These are phyloP conservation scores for Protomyces macrosporus DNA, from an alignment of 1,139 yeast genomes.

Conservation along the genomic window DNA sequence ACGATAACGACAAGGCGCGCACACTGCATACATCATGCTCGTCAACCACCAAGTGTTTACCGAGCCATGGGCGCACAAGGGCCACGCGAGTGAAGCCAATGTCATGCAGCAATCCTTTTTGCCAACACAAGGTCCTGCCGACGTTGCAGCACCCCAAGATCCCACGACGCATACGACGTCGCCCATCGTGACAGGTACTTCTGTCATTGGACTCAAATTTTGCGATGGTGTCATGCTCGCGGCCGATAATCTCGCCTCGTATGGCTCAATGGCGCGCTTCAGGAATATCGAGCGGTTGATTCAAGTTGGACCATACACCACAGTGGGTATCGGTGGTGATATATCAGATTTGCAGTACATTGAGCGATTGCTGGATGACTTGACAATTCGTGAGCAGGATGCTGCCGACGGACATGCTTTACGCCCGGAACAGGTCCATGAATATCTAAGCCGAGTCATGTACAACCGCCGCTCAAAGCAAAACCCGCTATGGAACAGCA, in stretches of 20 bases:
- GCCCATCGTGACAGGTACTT: constrained; percentile 94
- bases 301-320: constrained; percentile 74
- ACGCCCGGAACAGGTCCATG: constrained; percentile 82
- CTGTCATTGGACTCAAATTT: constrained; percentile 86
- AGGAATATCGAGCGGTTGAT: constrained; percentile 77
- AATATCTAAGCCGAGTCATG: constrained; percentile 75
- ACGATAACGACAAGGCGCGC: too few relatives aligned
- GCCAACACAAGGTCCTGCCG: constrained; percentile 14
- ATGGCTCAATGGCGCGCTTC: constrained; percentile 88
- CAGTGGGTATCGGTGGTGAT: constrained; percentile 94
- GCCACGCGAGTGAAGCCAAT: constrained; percentile 9
- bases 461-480: constrained; percentile 84
- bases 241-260: constrained; percentile 81
- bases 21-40: neutral
- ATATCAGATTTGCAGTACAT: constrained; percentile 87
- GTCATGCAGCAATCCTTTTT: constrained; percentile 19
- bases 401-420: constrained; percentile 74
- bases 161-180: constrained; percentile 61
- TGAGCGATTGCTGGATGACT: constrained; percentile 66
- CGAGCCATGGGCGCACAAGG: constrained; percentile 25
- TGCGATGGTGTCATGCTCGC: constrained; percentile 88
- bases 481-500: constrained; percentile 95
- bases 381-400: constrained; percentile 71
- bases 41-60: constrained; percentile 19
- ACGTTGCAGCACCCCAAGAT: neutral